Conservation (phyloP, 768 basidiomycete genomes). For the Lentinula sp. region DNA sequence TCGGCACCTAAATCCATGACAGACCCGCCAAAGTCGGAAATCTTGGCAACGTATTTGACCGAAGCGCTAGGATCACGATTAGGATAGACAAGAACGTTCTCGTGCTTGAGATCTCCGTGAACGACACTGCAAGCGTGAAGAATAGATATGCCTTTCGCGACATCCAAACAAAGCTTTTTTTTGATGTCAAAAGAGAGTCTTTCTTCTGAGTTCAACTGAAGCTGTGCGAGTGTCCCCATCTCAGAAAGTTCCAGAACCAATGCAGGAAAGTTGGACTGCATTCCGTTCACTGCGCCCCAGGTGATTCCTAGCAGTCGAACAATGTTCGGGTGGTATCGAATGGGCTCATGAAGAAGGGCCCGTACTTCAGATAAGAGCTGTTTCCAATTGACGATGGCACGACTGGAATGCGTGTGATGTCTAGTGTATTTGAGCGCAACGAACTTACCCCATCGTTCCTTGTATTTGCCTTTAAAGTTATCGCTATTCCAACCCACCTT, state of each 20-base stretch:
- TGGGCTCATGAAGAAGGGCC: conserved; percentile 7
- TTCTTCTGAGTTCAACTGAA: neutral
- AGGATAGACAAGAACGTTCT: conserved; percentile 9
- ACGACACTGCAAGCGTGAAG: conserved; percentile 10
- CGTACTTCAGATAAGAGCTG: conserved; percentile 9
- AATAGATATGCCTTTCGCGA: conserved; percentile 9
- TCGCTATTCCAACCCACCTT: neutral
- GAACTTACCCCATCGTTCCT: conserved; percentile 1
- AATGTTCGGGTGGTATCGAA: conserved; percentile 11
- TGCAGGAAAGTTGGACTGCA: conserved; percentile 2
- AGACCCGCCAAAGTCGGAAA: conserved; percentile 9
- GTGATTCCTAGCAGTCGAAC: conserved; percentile 6
- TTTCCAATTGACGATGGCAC: neutral
- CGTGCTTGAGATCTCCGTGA: conserved; percentile 11
- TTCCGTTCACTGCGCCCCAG: conserved; percentile 5
- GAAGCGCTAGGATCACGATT: conserved; percentile 1
- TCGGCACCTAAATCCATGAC: conserved; percentile 7
- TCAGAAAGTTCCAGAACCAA: conserved; percentile 9
- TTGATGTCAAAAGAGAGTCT: conserved; percentile 4
- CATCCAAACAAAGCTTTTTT: conserved; percentile 9
- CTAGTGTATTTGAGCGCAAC: conserved; percentile 6
- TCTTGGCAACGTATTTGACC: conserved; percentile 5
- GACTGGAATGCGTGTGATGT: neutral
- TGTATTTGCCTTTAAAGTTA: neutral
- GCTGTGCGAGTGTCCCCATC: conserved; percentile 5